Evolutionary conservation across 2,329 filamentous ascomycete species (phyloP), one percentile per base, ranked within the genome.

Genomic region (Nemania abortiva): DNA sequence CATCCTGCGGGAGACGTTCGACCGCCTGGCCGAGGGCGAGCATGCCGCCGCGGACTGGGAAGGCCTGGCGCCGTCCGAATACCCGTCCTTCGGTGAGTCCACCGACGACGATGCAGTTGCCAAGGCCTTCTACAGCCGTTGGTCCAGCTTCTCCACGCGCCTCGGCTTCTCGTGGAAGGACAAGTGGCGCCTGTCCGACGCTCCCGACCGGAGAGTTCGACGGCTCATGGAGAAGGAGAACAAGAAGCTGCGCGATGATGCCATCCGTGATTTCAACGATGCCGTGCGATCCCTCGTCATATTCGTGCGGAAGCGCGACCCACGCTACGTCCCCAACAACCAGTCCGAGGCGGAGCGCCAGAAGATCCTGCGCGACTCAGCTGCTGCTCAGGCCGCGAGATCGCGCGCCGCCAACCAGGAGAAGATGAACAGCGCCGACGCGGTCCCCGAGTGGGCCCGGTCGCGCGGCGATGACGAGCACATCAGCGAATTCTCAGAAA

Each of bases 171-270:
- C 92, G 1, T 99, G 96, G 95, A 92, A 91, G 78, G 95, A 99
- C 78, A 87, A 89, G 69, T 96, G 97, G 81, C 88, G 92, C 58
- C 86, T 94, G 22, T 91, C 92, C 0, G 94, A 98, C 74, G 95
- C 94, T 1, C 94, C 94, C 1, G 95, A 99, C 81, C 90, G 96
- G 59, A 89, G 91, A 45, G 86, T 93, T 18, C 90, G 95, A 60
- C 89, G 96, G 37, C 77, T 93, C 47, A 97, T 98, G 90, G 96
- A 98, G 78, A 98, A 97, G 80, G 95, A 98, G 79, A 99, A 99
- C 80, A 92, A 90, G 74, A 92, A 92, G 72, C 81, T 91, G 27
- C 88, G 96, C 61, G 95, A 98, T 22, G 92, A 95, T 62, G 94
- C 90, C 2, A 88, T 92, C 11, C 89, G 91, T 65, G 93, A 97